Conservation (phyloP, 2,329 filamentous ascomycete species). For the Xylaria sp. region DNA sequence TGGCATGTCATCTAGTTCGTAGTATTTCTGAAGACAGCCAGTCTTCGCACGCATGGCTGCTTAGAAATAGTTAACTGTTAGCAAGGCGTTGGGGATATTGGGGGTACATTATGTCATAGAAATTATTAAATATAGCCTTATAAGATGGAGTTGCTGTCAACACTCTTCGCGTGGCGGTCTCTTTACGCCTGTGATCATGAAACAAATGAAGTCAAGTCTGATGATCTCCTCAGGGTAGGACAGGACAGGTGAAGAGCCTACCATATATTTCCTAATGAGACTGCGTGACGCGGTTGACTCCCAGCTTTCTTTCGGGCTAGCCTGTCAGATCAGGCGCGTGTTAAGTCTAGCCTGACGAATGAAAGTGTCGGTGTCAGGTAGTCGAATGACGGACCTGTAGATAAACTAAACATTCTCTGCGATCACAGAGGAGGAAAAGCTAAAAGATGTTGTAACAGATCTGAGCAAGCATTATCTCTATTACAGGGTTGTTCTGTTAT, state of each 20-base stretch:
- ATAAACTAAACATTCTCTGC: too few species aligned
- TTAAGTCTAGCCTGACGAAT: too few species aligned
- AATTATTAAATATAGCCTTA: background rate
- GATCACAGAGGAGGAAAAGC: too few species aligned
- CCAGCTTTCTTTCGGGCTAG: too few species aligned
- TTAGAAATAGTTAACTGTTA: background rate
- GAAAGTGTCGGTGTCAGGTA: too few species aligned
- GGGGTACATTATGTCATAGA: constrained; percentile 11
- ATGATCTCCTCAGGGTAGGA: background rate
- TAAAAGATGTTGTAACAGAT: background rate
- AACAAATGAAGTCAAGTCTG: background rate
- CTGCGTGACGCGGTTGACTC: too few species aligned
- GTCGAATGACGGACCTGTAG: too few species aligned
- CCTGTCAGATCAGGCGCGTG: too few species aligned
- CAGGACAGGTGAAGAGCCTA: background rate
- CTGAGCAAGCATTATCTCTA: background rate
- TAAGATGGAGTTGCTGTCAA: background rate
- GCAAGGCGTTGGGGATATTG: constrained; percentile 31
- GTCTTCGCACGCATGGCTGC: constrained; percentile 1
- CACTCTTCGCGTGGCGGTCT: background rate
- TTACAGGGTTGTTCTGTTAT: too few species aligned
- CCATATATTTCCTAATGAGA: background rate
- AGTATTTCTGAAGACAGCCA: background rate
- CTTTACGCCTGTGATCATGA: background rate
- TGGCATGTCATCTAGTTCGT: background rate